Base-by-base conservation (phyloP, 331 rosid genomes). In the Pyrus hybrid region DNA sequence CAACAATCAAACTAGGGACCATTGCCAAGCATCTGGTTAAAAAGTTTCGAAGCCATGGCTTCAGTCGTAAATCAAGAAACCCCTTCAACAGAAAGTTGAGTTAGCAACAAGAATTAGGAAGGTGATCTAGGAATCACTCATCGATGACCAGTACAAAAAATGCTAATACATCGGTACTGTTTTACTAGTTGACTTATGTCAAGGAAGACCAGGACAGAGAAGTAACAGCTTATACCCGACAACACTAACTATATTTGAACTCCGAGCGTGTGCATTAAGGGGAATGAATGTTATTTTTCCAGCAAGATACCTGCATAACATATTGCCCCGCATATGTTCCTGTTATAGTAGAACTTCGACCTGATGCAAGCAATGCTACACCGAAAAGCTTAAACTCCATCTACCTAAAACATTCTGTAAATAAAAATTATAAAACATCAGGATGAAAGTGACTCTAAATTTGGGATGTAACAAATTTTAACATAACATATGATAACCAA, bases 321-420 rank as follows among this genome's bases (percentile, higher is more conserved):
- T 87, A 93, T 80, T 93, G 98, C 58, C 98, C 98, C 12, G 98
- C 98, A 80, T 93, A 93, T 21, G 98, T 93, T 77, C 98, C 98
- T 68, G 98, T 93, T 81, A 93, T 93, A 3, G 98, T 93, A 79
- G 98, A 91, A 75, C 98, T 93, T 85, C 91, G 98, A 73, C 98
- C 98, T 13, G 98, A 93, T 49, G 98, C 98, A 63, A 93, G 87
- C 82, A 93, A 84, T 74, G 98, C 98, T 72, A 93, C 73, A 72
- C 89, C 98, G 74, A 93, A 93, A 75, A 93, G 81, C 74, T 91
- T 93, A 23, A 93, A 77, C 98, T 89, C 98, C 99, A 94, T 60
- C 89, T 86, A 78, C 99, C 99, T 80, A 94, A 81, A 66, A 94
- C 96, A 86, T 94, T 94, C 97, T 94, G 88, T 47, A 68, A 61